These are phyloP conservation scores for Aspergillus tanneri DNA, from an alignment of 2,329 filamentous ascomycete genomes.

Conservation along the genomic window DNA sequence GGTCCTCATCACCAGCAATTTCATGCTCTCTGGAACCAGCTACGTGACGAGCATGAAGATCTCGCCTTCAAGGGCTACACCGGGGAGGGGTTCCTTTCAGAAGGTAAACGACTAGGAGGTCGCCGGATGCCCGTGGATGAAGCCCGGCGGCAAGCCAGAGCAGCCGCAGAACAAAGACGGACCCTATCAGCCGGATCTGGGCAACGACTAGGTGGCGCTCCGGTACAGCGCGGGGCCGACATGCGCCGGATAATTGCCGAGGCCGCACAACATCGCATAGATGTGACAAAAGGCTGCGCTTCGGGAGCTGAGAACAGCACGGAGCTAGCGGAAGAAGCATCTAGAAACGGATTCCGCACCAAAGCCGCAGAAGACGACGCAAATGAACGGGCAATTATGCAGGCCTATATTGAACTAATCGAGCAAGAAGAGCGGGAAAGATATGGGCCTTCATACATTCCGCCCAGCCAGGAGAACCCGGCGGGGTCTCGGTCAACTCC, in stretches of 20 bases:
- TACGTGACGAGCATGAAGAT: conserved; percentile 79
- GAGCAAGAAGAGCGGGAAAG: conserved; percentile 71
- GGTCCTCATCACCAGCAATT: conserved; percentile 82
- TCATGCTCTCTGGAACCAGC: conserved; percentile 81
- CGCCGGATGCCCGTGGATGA: conserved; percentile 65
- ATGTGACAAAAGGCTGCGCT: conserved; percentile 70
- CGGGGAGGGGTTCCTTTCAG: conserved; percentile 80
- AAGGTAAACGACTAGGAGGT: conserved; percentile 73
- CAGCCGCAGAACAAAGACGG: conserved; percentile 69
- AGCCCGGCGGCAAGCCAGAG: conserved; percentile 70
- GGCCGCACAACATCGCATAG: conserved; percentile 67
- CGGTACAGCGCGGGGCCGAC: conserved; percentile 59
- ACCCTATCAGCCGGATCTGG: conserved; percentile 62
- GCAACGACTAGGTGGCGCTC: conserved; percentile 67
- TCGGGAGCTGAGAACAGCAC: conserved; percentile 65
- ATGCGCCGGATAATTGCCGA: conserved; percentile 70
- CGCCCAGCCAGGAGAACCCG: conserved; percentile 54
- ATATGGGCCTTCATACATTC: conserved; percentile 57
- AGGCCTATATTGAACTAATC: conserved; percentile 81
- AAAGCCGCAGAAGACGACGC: conserved; percentile 85
- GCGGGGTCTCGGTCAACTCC: conserved; percentile 45
- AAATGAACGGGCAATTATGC: conserved; percentile 81
- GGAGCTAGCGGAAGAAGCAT: conserved; percentile 67
- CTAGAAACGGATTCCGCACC: conserved; percentile 73
- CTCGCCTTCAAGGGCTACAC: conserved; percentile 80